phyloP scores from a whole-genome alignment of 495 filamentous ascomycete species.

The Penicillium argentinense region DNA sequence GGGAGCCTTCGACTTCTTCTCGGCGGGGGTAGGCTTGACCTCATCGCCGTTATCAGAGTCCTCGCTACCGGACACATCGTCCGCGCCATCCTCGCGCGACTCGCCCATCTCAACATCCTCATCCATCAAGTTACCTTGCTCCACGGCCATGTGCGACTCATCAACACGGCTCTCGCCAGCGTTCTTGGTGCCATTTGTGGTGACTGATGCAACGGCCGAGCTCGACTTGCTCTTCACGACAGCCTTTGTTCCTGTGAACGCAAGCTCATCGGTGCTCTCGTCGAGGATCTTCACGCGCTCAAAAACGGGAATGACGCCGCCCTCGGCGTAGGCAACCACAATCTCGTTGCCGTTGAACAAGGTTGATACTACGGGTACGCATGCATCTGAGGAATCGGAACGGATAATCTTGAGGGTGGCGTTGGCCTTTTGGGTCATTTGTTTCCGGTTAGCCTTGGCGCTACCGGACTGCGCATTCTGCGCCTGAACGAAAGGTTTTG shows the following conservation, averaged over 20 bases:
- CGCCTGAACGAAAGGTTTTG: constrained; percentile 49
- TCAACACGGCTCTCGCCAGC: constrained; percentile 64
- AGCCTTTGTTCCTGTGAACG: constrained; percentile 46
- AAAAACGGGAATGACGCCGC: constrained; percentile 55
- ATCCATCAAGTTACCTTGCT: constrained; percentile 38
- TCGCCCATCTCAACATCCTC: constrained; percentile 56
- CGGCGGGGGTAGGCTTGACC: constrained; percentile 27
- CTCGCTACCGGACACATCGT: constrained; percentile 36
- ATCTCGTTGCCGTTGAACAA: constrained; percentile 51
- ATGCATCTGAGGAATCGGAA: constrained; percentile 42
- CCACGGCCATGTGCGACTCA: constrained; percentile 71
- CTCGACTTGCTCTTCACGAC: constrained; percentile 47
- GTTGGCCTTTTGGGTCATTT: constrained; percentile 51
- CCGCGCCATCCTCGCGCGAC: constrained; percentile 34
- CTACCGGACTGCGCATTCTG: constrained; percentile 30
- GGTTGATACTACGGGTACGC: constrained; percentile 47
- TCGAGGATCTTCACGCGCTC: constrained; percentile 54
- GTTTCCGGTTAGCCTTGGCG: constrained; percentile 47
- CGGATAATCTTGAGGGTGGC: constrained; percentile 49
- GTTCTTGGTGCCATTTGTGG: constrained; percentile 61
- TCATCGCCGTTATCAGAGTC: constrained; percentile 46
- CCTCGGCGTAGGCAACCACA: constrained; percentile 54
- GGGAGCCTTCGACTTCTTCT: constrained; percentile 33
- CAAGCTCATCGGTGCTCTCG: constrained; percentile 45
- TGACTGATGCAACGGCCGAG: constrained; percentile 39